Evolutionary conservation across 2,329 filamentous ascomycete genomes (phyloP), one percentile per base, ranked within the genome.

Genomic region (Grosmannia huntii): DNA sequence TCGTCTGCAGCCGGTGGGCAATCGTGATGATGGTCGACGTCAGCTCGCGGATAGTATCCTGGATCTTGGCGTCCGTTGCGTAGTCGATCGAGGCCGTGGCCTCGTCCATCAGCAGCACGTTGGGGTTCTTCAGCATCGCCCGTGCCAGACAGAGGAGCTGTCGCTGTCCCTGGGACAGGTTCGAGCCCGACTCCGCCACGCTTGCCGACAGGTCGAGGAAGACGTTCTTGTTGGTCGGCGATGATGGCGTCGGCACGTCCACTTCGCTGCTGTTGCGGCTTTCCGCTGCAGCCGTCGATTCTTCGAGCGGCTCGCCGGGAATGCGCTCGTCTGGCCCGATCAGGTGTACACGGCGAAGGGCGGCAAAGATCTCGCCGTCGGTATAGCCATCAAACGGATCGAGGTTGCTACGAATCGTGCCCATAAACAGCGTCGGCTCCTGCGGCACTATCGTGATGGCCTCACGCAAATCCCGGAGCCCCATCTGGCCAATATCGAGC

Each of bases 101-200:
- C 75, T 99, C 94, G 71, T 99, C 94, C 94, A 99, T 97, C 68
- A 99, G 86, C n/a, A 99, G 77, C 1, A 99, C 90, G 63, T 88
- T 91, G 0, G 94, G 91, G 38, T 83, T 82, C 73, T 95, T 96
- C 62, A 99, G 85, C 64, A 99, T 83, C 0, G 94, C 94, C 58
- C 94, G 86, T 0, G 92, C 94, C 11, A 99, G 83, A 68, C 94
- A 99, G 58, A 99, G 77, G 11, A 99, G 85, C 71, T 99, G 94
- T 9, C 94, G 85, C 70, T 99, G 94, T 53, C 94, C 94, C 71
- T 99, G 94, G 0, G 92, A 97, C 12, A 99, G 79, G 67, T 99
- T 99, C 62, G 86, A 87, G 53, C 94, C 94, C 0, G 91, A 96
- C 69, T 97, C 94, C 1, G 88, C 83, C 46, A 99, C 87, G 0